These are phyloP conservation scores for Trichophyton simii DNA, from an alignment of 2,329 filamentous ascomycete species.

Conservation along the genomic window DNA sequence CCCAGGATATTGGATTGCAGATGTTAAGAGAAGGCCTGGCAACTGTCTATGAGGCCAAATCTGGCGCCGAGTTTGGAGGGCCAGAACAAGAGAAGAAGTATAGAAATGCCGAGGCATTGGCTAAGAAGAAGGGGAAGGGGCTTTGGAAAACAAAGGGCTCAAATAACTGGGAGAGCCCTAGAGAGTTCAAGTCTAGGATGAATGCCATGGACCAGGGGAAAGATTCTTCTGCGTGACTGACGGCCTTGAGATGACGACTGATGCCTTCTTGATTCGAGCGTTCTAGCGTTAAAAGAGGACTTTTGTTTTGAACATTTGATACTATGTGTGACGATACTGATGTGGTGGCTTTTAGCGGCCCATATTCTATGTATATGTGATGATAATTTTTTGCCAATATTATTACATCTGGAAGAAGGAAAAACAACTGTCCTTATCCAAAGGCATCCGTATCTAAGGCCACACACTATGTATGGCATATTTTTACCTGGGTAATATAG, in stretches of 20 bases:
- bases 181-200: conserved; percentile 66
- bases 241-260: not conserved
- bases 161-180: conserved; percentile 63
- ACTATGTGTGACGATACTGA: not conserved
- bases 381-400: not conserved
- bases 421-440: not conserved
- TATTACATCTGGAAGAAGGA: not conserved
- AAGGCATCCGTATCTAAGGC: not conserved
- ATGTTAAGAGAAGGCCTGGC: conserved; percentile 79
- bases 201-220: conserved; percentile 25
- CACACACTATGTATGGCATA: not conserved
- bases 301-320: not conserved
- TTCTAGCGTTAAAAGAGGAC: not conserved
- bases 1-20: conserved; percentile 71
- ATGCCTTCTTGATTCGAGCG: conserved; percentile 1
- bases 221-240: not conserved
- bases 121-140: conserved; percentile 52
- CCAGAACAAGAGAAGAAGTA: conserved; percentile 41
- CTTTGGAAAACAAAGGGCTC: conserved; percentile 54
- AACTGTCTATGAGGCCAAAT: conserved; percentile 87
- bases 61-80: conserved; percentile 75
- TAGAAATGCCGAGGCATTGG: conserved; percentile 38
- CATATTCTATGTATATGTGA: not conserved
- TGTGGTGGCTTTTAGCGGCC: not conserved
- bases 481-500: not conserved